Evolutionary conservation across 1,284 basidiomycete genomes (phyloP).

Genomic region (Coriolopsis trogii): DNA sequence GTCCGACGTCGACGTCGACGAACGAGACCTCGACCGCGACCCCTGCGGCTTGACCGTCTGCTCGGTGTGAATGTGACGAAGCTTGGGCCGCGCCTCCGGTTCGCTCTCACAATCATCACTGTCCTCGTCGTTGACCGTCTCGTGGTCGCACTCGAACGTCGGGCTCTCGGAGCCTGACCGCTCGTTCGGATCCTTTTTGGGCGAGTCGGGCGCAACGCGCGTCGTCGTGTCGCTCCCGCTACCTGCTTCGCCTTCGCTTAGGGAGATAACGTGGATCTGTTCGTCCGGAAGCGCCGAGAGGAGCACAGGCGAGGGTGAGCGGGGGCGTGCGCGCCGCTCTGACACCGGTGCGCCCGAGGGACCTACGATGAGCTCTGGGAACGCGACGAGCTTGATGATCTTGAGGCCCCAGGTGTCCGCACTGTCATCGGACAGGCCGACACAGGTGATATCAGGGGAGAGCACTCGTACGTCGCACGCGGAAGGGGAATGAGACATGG

Average conservation of each 20-base stretch:
- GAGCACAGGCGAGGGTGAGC: conserved; percentile 1
- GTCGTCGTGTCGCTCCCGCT: conserved; percentile 33
- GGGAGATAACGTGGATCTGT: conserved; percentile 12
- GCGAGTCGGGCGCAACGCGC: conserved; percentile 30
- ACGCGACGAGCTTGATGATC: conserved; percentile 73
- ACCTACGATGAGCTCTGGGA: conserved; percentile 64
- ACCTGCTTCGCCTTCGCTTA: conserved; percentile 25
- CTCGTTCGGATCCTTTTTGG: conserved; percentile 25
- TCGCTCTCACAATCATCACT: conserved; percentile 7
- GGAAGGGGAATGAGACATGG: conserved; percentile 31
- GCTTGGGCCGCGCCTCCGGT: conserved; percentile 5
- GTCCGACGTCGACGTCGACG: conserved; percentile 20
- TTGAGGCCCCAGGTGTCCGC: conserved; percentile 74
- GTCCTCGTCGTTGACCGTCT: conserved; percentile 24
- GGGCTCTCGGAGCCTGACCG: conserved; percentile 22
- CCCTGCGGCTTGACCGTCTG: conserved; percentile 9
- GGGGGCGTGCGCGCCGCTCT: conserved; percentile 1
- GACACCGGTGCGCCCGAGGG: neutral
- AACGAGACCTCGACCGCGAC: conserved; percentile 4
- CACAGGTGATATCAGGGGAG: conserved; percentile 38
- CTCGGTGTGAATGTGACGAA: conserved; percentile 19
- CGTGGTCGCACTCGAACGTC: conserved; percentile 17
- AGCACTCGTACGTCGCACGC: conserved; percentile 36
- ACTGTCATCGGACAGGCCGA: conserved; percentile 53
- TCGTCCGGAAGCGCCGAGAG: conserved; percentile 12